A percentile compares a stretch with the other conserved stretches of the same genome.
Evolutionary conservation across 129 eudicot genomes (phyloP).

Genomic region (carrot (Daucus carota)): DNA sequence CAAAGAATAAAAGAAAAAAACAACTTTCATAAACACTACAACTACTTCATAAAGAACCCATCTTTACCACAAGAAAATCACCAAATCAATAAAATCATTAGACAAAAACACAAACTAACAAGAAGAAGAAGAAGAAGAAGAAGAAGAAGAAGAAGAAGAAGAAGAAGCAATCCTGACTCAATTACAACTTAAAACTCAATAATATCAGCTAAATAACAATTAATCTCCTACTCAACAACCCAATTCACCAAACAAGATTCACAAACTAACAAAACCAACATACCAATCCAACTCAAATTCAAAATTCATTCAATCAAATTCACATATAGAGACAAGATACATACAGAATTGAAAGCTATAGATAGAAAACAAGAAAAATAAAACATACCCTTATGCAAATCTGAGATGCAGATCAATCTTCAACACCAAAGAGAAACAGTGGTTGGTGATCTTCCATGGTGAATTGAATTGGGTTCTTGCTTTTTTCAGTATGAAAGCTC

Average conservation of each 20-base stretch:
- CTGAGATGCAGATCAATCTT: background rate
- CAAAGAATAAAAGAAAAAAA: no score
- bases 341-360: background rate
- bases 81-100: background rate
- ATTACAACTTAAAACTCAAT: background rate
- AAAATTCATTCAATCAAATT: background rate
- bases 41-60: no score
- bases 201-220: background rate
- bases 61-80: no score
- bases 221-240: background rate
- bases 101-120: background rate
- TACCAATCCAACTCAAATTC: background rate
- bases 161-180: no score
- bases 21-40: no score
- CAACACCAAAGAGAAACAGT: background rate
- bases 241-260: background rate
- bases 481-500: conserved; percentile 1
- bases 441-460: background rate
- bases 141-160: no score
- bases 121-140: no score
- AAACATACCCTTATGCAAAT: background rate
- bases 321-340: background rate
- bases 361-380: background rate
- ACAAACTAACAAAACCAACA: background rate
- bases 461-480: background rate